These are phyloP conservation scores for Dalbergia cochinchinensis DNA, from an alignment of 306 rosid genomes.

Conservation along the genomic window DNA sequence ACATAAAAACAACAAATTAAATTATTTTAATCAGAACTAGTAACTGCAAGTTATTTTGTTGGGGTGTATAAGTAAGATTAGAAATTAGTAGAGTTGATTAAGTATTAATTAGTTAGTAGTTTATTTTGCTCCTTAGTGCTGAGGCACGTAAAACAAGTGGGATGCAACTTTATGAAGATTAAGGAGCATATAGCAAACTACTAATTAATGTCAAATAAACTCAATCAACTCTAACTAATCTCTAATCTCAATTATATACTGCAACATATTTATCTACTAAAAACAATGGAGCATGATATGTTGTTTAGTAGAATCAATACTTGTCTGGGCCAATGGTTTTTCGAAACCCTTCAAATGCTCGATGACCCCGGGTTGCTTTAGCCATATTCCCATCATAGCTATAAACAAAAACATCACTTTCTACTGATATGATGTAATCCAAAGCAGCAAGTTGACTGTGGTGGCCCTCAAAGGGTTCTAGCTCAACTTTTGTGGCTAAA, in stretches of 20 bases:
- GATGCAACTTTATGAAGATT: too few species aligned
- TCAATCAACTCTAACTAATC: too few species aligned
- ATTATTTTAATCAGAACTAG: neutral
- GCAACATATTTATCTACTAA: too few species aligned
- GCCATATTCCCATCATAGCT: conserved; percentile 80
- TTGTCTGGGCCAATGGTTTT: conserved; percentile 73
- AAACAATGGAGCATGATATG: neutral
- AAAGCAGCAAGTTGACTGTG: conserved; percentile 77
- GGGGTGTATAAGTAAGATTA: too few species aligned
- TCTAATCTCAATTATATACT: too few species aligned
- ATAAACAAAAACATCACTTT: conserved; percentile 74
- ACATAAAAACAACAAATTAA: neutral
- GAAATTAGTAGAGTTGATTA: too few species aligned
- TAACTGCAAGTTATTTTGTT: neutral
- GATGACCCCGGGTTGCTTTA: conserved; percentile 70
- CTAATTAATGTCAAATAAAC: too few species aligned
- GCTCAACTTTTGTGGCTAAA: conserved; percentile 69
- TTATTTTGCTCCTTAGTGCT: too few species aligned
- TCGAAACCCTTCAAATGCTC: conserved; percentile 63
- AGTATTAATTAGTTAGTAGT: too few species aligned
- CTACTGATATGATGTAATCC: conserved; percentile 66
- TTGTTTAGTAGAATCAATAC: conserved; percentile 43
- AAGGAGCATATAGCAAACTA: too few species aligned
- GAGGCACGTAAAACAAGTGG: too few species aligned
- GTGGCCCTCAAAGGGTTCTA: conserved; percentile 53